phyloP scores from a whole-genome alignment of 305 asterid genomes.

The Salvia sclarea region DNA sequence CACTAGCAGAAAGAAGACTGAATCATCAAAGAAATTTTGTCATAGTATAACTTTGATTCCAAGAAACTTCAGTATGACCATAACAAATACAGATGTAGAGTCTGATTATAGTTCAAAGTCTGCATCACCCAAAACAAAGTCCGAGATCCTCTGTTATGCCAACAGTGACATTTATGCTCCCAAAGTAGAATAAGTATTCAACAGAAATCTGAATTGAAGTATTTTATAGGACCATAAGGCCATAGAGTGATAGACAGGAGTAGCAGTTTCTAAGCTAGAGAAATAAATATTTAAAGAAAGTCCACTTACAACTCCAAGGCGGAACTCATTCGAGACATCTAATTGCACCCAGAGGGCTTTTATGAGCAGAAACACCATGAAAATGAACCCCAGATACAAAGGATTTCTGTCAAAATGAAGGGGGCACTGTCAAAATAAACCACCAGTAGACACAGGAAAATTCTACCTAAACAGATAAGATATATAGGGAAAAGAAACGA shows the following conservation, averaged over 20 bases:
- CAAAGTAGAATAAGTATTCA: not conserved
- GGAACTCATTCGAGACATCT: constrained; percentile 77
- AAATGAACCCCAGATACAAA: constrained; percentile 64
- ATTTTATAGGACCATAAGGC: constrained; percentile 9
- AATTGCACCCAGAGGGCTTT: constrained; percentile 95
- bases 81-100: constrained; percentile 7
- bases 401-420: constrained; percentile 67
- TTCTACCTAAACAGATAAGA: not conserved
- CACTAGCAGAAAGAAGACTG: not conserved
- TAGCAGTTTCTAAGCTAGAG: constrained; percentile 16
- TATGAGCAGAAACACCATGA: constrained; percentile 57
- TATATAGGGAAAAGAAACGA: not conserved
- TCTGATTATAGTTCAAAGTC: not conserved
- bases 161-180: not conserved
- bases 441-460: not conserved
- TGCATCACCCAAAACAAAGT: not conserved
- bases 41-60: not conserved
- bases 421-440: constrained; percentile 13
- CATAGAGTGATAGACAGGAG: not conserved
- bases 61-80: not conserved
- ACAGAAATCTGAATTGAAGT: not conserved
- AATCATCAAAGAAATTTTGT: not conserved
- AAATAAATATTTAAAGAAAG: constrained; percentile 2
- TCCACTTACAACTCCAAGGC: constrained; percentile 78
- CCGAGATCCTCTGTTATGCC: constrained; percentile 6